These are phyloP conservation scores for Monilinia fructicola DNA, from an alignment of 2,329 filamentous ascomycete genomes.

Conservation along the genomic window DNA sequence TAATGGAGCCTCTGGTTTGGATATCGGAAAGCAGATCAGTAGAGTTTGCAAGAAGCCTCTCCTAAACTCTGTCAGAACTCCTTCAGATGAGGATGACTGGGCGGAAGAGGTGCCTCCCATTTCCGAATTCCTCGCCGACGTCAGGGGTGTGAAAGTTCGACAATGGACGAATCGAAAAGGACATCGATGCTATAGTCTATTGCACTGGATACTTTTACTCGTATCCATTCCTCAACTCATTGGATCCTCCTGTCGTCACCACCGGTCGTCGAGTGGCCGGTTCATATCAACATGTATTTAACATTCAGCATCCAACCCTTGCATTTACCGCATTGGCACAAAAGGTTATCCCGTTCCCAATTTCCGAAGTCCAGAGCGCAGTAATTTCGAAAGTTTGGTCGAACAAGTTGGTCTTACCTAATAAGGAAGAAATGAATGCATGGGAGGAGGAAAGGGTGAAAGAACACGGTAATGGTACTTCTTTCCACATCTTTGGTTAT, in stretches of 20 bases:
- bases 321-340: slow-evolving; percentile 75
- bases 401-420: slow-evolving; percentile 65
- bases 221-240: slow-evolving; percentile 65
- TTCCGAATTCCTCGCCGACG: slow-evolving; percentile 52
- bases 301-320: slow-evolving; percentile 72
- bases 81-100: slow-evolving; percentile 43
- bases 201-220: slow-evolving; percentile 89
- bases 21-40: slow-evolving; percentile 77
- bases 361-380: slow-evolving; percentile 76
- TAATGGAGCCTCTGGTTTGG: slow-evolving; percentile 78
- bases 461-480: slow-evolving; percentile 47
- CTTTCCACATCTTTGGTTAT: slow-evolving; percentile 51
- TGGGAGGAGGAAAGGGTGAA: slow-evolving; percentile 59
- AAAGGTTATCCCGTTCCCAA: slow-evolving; percentile 83
- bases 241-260: slow-evolving; percentile 58
- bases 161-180: slow-evolving; percentile 61
- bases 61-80: slow-evolving; percentile 61
- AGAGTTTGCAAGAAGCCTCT: slow-evolving; percentile 58
- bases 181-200: slow-evolving; percentile 77
- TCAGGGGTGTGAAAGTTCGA: slow-evolving; percentile 64
- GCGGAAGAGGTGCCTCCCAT: slow-evolving; percentile 59
- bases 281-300: slow-evolving; percentile 78
- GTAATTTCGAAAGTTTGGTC: slow-evolving; percentile 76
- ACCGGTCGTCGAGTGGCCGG: slow-evolving; percentile 69
- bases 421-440: slow-evolving; percentile 59